Base-by-base conservation (phyloP, 345 rosid genomes). In the Eutrema japonicum region DNA sequence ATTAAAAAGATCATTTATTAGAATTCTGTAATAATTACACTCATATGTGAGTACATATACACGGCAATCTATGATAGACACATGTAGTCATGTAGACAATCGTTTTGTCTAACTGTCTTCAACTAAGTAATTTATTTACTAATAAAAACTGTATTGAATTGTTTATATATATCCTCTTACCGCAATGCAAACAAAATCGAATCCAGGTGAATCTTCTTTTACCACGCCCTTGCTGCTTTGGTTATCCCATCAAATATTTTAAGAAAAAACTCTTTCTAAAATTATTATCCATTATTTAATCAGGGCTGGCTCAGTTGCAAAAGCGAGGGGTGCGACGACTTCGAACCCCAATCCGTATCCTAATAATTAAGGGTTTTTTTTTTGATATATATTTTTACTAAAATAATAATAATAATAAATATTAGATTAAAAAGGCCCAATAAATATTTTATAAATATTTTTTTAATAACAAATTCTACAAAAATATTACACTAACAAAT, bases 141-240 rank as follows among this genome's bases (percentile, higher is more conserved):
- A 22, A 37, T 0, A 33, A 1, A 67, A 52, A 29, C 0, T 38
- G 1, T 22, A 29, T 14, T 29, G 7, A 30, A 10, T 41, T 53
- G 43, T 68, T 68, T 41, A 32, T 16, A 61, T 54, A 33, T 12
- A 65, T 56, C 9, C 9, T 57, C 14, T 7, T 30, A 13, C 10
- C 6, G 42, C 11, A 52, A 68, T 54, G 45, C 70, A 69, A 53
- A 76, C 75, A 76, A 62, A 37, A 62, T 27, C 52, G 70, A 69
- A 76, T 76, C 79, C 30, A 69, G 29, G 37, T 63, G 66, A 69
- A 76, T 76, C 79, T 76, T 76, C 74, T 32, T 32, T 69, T 38
- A 11, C 43, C 79, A 76, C 79, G 79, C 79, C 59, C 62, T 45
- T 37, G 64, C 46, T 54, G 32, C 70, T 45, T 61, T 55, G 58